Evolutionary conservation across 176 grass and related monocot species (phyloP).

Genomic region (Coix lacrymajobi): DNA sequence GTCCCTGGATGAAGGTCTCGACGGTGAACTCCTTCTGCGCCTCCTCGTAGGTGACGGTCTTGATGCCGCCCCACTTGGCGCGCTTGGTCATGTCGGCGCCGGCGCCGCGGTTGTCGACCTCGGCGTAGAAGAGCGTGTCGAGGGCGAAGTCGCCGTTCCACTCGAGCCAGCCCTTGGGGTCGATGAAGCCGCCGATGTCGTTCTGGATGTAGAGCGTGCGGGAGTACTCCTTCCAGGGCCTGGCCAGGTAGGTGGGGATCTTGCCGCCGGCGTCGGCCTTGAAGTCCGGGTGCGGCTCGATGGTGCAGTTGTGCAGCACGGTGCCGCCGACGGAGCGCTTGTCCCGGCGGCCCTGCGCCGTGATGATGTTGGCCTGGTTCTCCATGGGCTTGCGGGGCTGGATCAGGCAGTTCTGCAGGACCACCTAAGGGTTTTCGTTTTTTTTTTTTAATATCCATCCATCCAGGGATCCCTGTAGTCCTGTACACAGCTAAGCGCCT

Average conservation of each 20-base stretch:
- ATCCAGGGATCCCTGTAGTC: no score
- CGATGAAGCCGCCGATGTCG: conserved; percentile 66
- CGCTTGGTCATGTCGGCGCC: conserved; percentile 59
- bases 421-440: no score
- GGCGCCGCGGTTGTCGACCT: conserved; percentile 69
- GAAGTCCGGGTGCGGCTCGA: conserved; percentile 51
- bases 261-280: conserved; percentile 9
- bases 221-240: conserved; percentile 89
- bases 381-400: conserved; percentile 50
- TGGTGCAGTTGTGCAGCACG: conserved; percentile 78
- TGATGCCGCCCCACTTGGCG: conserved; percentile 72
- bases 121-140: conserved; percentile 75
- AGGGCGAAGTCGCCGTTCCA: conserved; percentile 71
- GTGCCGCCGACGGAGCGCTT: conserved; percentile 38
- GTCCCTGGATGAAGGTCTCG: conserved; percentile 59
- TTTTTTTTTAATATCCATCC: no score
- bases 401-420: conserved; percentile 67
- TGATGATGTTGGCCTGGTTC: conserved; percentile 75
- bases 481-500: no score
- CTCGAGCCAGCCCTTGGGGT: conserved; percentile 66
- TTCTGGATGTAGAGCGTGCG: conserved; percentile 72
- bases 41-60: conserved; percentile 46
- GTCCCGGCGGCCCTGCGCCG: conserved; percentile 64
- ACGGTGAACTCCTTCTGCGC: conserved; percentile 62
- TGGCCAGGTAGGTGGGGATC: conserved; percentile 62